phyloP scores from a whole-genome alignment of 257 asterid species.

The Primulina eburnea region DNA sequence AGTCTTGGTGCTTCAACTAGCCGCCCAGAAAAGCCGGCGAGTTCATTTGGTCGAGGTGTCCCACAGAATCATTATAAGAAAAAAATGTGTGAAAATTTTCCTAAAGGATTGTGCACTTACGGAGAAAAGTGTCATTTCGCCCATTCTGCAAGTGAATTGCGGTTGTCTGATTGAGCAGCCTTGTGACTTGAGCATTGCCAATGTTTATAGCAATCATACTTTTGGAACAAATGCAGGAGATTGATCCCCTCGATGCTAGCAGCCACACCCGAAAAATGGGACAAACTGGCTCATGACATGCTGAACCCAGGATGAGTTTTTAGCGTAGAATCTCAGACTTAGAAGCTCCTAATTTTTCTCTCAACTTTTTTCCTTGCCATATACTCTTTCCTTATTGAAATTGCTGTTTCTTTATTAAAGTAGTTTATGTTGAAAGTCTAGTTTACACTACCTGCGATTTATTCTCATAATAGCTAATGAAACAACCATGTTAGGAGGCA shows the following conservation, averaged over 20 bases:
- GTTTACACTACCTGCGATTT: not conserved
- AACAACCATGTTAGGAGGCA: not conserved
- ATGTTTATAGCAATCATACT: not conserved
- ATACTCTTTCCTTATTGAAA: not conserved
- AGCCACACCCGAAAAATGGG: not conserved
- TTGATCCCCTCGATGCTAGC: not conserved
- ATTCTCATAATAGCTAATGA: no score
- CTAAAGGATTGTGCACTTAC: constrained; percentile 42
- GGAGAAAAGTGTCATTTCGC: constrained; percentile 54
- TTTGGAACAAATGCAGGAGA: not conserved
- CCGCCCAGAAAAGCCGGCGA: constrained; percentile 23
- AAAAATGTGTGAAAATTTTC: constrained; percentile 46
- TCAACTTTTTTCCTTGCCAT: not conserved
- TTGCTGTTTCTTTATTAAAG: not conserved
- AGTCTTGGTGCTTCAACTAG: constrained; percentile 25
- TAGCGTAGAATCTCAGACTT: constrained; percentile 4
- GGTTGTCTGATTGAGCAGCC: constrained; percentile 20
- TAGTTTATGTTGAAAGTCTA: not conserved
- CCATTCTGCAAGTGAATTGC: constrained; percentile 42
- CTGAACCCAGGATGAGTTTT: not conserved
- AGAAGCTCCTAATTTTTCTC: not conserved
- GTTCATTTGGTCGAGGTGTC: constrained; percentile 25
- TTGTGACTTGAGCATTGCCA: not conserved
- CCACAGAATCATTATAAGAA: constrained; percentile 34
- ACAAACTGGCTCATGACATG: not conserved